A percentile compares a stretch with the other conserved stretches of the same genome.
Conservation (phyloP, 352 stramenopile genomes). For the Pythium utonaiense region DNA sequence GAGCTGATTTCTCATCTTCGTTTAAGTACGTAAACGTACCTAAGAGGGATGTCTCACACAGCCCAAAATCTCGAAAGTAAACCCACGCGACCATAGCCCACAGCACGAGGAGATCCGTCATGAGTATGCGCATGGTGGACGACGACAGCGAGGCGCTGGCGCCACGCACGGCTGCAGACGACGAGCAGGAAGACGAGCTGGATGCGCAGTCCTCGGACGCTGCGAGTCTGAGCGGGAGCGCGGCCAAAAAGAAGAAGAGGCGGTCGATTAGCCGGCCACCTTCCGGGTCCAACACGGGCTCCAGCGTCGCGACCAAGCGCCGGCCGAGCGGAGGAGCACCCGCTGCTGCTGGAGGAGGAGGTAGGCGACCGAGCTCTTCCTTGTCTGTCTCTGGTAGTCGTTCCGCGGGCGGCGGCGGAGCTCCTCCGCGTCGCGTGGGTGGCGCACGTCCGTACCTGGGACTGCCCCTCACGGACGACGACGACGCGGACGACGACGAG, state of each 20-base stretch:
- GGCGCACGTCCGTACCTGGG: constrained; percentile 20
- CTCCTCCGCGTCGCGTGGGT: neutral
- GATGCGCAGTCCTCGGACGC: constrained; percentile 17
- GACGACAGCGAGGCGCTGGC: constrained; percentile 13
- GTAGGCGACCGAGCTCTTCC: constrained; percentile 20
- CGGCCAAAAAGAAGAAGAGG: constrained; percentile 19
- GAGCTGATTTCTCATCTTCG: neutral
- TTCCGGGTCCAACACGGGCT: constrained; percentile 9
- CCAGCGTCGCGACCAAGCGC: constrained; percentile 18
- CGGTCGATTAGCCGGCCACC: constrained; percentile 22
- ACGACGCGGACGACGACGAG: constrained; percentile 15
- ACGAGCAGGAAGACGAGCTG: constrained; percentile 10
- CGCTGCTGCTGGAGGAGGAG: constrained; percentile 12
- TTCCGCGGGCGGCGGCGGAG: constrained; percentile 1
- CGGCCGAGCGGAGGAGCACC: constrained; percentile 13
- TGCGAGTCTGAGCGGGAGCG: neutral
- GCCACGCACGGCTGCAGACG: constrained; percentile 2
- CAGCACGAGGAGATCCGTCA: constrained; percentile 2
- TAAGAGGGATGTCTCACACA: too few relatives aligned
- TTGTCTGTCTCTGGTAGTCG: constrained; percentile 13
- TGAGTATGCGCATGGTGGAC: constrained; percentile 34
- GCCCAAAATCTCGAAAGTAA: constrained; percentile 2
- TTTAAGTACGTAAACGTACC: constrained; percentile 2
- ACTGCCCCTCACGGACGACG: constrained; percentile 15
- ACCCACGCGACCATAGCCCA: neutral